Evolutionary conservation across 2,329 filamentous ascomycete species (phyloP), one percentile per base, ranked within the genome.

Genomic region (Tothia fuscella): DNA sequence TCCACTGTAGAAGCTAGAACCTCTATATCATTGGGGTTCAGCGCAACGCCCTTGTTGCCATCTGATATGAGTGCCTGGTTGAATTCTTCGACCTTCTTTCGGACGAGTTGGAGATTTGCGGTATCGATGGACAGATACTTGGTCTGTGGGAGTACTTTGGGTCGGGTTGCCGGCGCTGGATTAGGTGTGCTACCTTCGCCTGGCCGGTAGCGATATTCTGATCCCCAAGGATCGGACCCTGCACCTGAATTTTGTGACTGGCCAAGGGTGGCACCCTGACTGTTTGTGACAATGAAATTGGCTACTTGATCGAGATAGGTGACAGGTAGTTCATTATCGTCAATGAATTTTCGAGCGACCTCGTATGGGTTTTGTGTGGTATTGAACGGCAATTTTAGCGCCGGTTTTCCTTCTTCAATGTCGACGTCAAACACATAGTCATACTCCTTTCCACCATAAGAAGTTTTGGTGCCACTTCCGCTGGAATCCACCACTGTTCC

Each of bases 381-480:
- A 57, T 96, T 95, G 63, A 83, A 96, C 0, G 89, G 87, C n/a
- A 96, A 70, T 60, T 95, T 95, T 34, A 96, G 68, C 1, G 89
- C 78, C 10, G 89, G 88, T 55, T 93, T 89, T 40, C 87, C 89
- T 53, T 95, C 89, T 57, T 94, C 85, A 47, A 95, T 93, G 52
- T 94, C 88, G 20, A 95, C 88, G 55, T 95, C 88, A 51, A 96
- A 96, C 6, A 98, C 88, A 53, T 82, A 95, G 56, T 98, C 91
- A 58, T 93, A 98, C 47, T 89, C 83, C 56, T 93, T 76, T 24
- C 89, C 89, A 1, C 83, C 69, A 56, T 89, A 81, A 45, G 77
- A 77, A 12, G 62, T 58, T 41, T 65, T 66, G 9, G 57, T 56
- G 9, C 85, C 83, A 49, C 78, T 85, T 56, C 86, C 93, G 28